A percentile compares a stretch with the other conserved stretches of the same genome.
Evolutionary conservation across 2,329 filamentous ascomycete genomes (phyloP).

Genomic region (Dactylonectria estremocensis): DNA sequence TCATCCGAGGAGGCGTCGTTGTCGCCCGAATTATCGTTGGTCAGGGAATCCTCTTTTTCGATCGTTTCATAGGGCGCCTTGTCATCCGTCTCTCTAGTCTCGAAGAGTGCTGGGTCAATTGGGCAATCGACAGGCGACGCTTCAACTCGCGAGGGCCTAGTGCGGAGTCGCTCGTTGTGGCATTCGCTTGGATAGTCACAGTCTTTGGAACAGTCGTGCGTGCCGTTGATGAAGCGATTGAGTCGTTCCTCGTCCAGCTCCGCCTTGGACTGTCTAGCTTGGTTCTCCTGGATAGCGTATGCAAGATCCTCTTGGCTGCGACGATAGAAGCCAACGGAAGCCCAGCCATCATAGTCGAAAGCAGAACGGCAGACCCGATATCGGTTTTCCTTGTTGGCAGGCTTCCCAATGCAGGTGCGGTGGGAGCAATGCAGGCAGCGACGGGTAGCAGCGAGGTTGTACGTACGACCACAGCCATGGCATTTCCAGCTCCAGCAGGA

Average conservation of each 20-base stretch:
- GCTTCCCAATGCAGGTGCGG: slow-evolving; percentile 50
- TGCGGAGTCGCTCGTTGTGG: slow-evolving; percentile 19
- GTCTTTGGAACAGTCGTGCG: slow-evolving; percentile 40
- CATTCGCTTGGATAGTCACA: slow-evolving; percentile 47
- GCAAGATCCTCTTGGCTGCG: slow-evolving; percentile 30
- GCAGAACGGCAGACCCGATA: slow-evolving; percentile 41
- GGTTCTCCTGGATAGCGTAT: slow-evolving; percentile 4
- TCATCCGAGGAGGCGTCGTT: too few species aligned
- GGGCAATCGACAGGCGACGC: background rate
- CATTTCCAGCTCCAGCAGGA: slow-evolving; percentile 54
- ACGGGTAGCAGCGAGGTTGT: slow-evolving; percentile 52
- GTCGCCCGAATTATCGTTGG: slow-evolving; percentile 3
- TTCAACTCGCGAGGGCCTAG: background rate
- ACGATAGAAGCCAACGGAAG: slow-evolving; percentile 48
- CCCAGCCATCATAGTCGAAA: slow-evolving; percentile 56
- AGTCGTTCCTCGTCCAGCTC: slow-evolving; percentile 12
- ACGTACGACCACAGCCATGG: slow-evolving; percentile 48
- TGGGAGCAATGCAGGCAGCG: slow-evolving; percentile 58
- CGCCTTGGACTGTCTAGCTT: background rate
- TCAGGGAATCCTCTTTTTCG: slow-evolving; percentile 15
- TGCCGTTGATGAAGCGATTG: slow-evolving; percentile 20
- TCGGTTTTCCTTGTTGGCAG: background rate
- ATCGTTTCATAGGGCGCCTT: slow-evolving; percentile 15
- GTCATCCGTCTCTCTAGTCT: background rate
- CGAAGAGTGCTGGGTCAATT: slow-evolving; percentile 9